Percentiles rank a stretch among this genome's conserved stretches.
Conservation (phyloP, 1,284 basidiomycete genomes). For the Neolentinus lepideus region DNA sequence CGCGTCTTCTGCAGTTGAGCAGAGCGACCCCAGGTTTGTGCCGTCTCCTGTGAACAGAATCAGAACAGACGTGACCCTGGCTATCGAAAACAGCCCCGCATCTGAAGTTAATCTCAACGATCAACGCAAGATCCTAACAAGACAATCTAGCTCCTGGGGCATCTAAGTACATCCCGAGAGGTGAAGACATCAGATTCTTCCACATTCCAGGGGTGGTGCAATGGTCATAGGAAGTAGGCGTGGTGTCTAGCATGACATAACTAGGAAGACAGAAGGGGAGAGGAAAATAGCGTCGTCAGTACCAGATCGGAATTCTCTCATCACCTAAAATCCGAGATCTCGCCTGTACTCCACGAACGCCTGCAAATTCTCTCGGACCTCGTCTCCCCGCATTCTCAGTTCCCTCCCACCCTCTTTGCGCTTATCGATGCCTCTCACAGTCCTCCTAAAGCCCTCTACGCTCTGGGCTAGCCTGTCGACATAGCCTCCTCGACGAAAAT, state of each 20-base stretch:
- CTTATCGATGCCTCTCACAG: constrained; percentile 52
- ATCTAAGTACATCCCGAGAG: neutral
- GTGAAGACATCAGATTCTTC: neutral
- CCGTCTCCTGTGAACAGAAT: too few relatives aligned
- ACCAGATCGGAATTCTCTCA: neutral
- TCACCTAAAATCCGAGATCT: constrained; percentile 37
- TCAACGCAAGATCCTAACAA: neutral
- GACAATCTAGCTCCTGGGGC: neutral
- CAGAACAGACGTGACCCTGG: too few relatives aligned
- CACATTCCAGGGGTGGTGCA: neutral
- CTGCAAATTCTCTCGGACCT: constrained; percentile 75
- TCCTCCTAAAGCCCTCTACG: constrained; percentile 51
- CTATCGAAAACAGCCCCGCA: neutral
- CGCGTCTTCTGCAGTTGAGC: too few relatives aligned
- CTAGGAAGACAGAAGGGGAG: too few relatives aligned
- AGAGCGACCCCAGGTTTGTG: too few relatives aligned
- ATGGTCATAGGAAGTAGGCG: neutral
- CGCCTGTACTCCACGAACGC: constrained; percentile 88
- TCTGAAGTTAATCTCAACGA: neutral
- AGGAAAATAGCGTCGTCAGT: neutral
- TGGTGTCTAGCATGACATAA: neutral
- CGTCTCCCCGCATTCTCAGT: constrained; percentile 53
- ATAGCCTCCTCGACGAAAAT: constrained; percentile 63
- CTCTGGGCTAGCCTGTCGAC: constrained; percentile 42
- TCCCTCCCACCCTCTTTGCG: constrained; percentile 48